Conservation (phyloP, 176 grass and related monocot species). For the Guadua angustifolia region DNA sequence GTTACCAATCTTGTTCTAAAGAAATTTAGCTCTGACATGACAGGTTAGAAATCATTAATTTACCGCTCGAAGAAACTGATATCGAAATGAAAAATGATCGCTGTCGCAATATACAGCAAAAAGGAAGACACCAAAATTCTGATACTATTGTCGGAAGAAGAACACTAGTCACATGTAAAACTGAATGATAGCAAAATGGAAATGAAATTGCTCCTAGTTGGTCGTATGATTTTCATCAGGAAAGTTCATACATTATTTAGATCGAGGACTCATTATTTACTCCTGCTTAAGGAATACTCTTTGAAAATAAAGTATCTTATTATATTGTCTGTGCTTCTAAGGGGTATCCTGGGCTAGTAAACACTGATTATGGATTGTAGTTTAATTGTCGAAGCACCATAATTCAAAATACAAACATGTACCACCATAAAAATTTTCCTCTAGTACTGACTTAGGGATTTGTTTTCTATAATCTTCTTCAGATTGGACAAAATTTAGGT, state of each 20-base stretch:
- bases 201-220: background rate
- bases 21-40: no score
- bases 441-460: background rate
- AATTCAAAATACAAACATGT: background rate
- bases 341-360: background rate
- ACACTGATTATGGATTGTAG: background rate
- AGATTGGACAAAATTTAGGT: background rate
- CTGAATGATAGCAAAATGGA: background rate
- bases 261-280: background rate
- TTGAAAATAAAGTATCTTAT: background rate
- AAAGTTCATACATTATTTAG: background rate
- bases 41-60: no score
- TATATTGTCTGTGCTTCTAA: background rate
- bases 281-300: background rate
- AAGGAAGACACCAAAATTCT: no score
- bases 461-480: background rate
- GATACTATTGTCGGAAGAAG: no score
- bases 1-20: no score
- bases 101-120: no score
- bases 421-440: background rate
- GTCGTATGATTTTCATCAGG: background rate
- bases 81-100: no score
- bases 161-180: no score
- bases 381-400: background rate
- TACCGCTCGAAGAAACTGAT: no score